Base-by-base conservation (phyloP, 306 rosid species). In the Quercus mongolica region DNA sequence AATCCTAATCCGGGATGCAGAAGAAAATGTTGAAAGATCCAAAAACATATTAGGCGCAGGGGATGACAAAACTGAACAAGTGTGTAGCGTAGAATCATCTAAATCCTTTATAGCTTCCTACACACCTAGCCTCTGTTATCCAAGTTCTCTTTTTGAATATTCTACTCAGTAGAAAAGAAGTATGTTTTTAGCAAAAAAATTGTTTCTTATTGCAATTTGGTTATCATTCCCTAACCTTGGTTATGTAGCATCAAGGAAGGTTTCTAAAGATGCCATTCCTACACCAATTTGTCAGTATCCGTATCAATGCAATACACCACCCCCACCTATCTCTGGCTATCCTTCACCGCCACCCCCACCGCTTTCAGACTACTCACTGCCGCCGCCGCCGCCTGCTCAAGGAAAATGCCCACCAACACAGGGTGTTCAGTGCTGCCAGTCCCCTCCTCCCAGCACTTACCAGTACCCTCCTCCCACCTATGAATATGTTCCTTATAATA, bases 361-460 rank as follows among this genome's bases (percentile, higher is more conserved):
- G 9, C 74, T 51, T 10, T 41, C 30, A 13, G 55, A 51, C 3
- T 31, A 44, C 56, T 41, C 74, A 1, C 52, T 17, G 3, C 73
- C 52, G 3, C 74, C 19, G 14, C 76, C 18, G 4, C 46, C 63
- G 18, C 21, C 25, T 3, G 25, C 41, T 28, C 15, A 23, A 26
- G 76, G 64, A 52, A 25, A 30, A 7, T 73, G 76, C 52, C 64
- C 76, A 17, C 51, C 76, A 52, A 56, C 30, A 18, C 30, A 19
- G 13, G 51, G 12, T 73, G 64, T 56, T 56, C 76, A 55, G 65
- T 73, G 76, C 59, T 72, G 76, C 61, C 59, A 18, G 17, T 25
- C 25, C 58, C 25, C 65, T 17, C 76, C 76, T 55, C 76, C 76
- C 41, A 19, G 4, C 11, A 18, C 65, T 28, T 73, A 38, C 46